Conservation (phyloP, 75 land plant species). For the Larix kaempferi region DNA sequence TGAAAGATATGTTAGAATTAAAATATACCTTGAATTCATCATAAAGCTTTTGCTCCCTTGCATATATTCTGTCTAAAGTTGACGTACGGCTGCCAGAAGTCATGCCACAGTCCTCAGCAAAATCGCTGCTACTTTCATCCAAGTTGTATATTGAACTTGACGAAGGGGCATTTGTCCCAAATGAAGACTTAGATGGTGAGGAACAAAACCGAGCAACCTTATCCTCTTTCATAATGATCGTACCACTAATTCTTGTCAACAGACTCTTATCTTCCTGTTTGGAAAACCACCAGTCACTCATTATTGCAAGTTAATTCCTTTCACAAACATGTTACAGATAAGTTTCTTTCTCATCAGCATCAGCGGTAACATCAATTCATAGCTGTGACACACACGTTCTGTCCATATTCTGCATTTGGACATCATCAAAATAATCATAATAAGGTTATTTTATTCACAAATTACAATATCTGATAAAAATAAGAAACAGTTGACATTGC, state of each 20-base stretch:
- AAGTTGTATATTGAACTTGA: constrained; percentile 42
- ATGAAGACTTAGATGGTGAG: constrained; percentile 38
- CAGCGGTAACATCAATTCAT: not conserved
- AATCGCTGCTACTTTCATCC: constrained; percentile 44
- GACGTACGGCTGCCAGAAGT: constrained; percentile 61
- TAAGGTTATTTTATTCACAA: not conserved
- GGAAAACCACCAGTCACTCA: not conserved
- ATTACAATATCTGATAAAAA: not conserved
- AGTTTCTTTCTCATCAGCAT: not conserved
- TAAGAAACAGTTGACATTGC: not conserved
- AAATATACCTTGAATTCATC: constrained; percentile 69
- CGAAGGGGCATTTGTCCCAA: constrained; percentile 26
- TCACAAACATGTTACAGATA: too few relatives aligned
- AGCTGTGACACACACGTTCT: not conserved
- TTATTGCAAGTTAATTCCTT: not conserved
- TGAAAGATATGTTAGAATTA: not conserved
- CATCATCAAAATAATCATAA: not conserved
- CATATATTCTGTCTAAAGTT: constrained; percentile 64
- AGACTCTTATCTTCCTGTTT: not conserved
- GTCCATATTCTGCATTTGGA: not conserved
- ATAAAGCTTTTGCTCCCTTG: constrained; percentile 84
- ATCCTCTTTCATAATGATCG: too few relatives aligned
- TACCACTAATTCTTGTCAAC: not conserved
- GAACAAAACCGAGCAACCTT: constrained; percentile 34
- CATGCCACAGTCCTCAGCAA: constrained; percentile 51